Base-by-base conservation (phyloP, 176 grass and related monocot genomes). In the Triticum dicoccoides region DNA sequence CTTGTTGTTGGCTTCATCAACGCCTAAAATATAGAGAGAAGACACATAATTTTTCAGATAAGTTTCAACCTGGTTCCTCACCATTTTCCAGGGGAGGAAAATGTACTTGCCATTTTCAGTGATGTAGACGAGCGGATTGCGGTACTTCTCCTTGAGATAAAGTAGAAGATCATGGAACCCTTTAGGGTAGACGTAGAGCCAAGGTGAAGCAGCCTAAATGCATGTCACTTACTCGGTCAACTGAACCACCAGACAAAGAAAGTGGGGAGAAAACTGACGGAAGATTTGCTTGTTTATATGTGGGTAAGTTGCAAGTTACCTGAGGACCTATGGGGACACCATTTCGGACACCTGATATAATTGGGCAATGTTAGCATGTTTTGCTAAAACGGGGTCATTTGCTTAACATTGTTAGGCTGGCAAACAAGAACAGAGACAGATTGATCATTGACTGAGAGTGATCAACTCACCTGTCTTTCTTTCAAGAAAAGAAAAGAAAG, bases 61-160 rank as follows among this genome's bases (percentile, higher is more conserved):
- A 38, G 20, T 76, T 82, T 61, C 12, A 37, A 38, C 17, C 14
- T 4, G 0, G 2, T 68, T 85, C 2, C 13, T 5, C 9, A 5
- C 0, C 14, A 54, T 54, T 4, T 4, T 51, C 56, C 10, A 51
- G 9, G n/a, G 30, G 3, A 39, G 8, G 6, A 54, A 27, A 17
- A 27, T 27, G 8, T 59, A 37, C 7, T 76, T 75, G 84, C 93
- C 88, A 7, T 95, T 95, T 88, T 93, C 91, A 23, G 91, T 90
- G 17, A 93, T 83, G 78, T 82, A 93, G 70, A 95, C 21, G 0
- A 63, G 13, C 13, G 90, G 90, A 47, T 92, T 92, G 2, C 44
- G 68, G 9, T 95, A 95, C 11, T 88, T 92, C 2, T 79, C 32
- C 75, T 92, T 95, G 17, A 89, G 32, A 67, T 95, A 89, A 10